Base-by-base conservation (phyloP, 306 rosid genomes). In the Medicago lupulina region DNA sequence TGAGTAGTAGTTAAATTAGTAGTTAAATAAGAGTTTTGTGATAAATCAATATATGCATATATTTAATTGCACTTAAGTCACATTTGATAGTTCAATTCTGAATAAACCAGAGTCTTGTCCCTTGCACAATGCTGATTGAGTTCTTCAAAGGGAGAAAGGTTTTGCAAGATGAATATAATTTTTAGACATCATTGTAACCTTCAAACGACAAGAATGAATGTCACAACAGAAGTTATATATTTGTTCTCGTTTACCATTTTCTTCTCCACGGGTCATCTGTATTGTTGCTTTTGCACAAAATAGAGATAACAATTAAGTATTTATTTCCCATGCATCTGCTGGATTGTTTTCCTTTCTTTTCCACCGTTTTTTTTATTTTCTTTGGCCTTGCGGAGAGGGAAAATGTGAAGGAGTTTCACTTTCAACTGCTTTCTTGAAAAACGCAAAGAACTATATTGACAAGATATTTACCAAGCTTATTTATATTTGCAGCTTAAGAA, bases 401-500 rank as follows among this genome's bases (percentile, higher is more conserved):
- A 67, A 47, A 38, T 21, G 25, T 38, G 10, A 25, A 39, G 34
- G 57, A 41, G 41, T 43, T 80, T 67, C 36, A 19, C 25, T 47
- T 74, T 74, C 13, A 19, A 64, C 51, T 14, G 66, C 51, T 49
- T 55, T 57, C 44, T 53, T 46, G 58, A 57, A 76, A 55, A 63
- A 43, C 71, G 34, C 59, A 18, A 66, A 49, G 71, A 72, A 67
- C 18, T 14, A 68, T 25, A 38, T 73, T 34, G 4, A 8, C 16
- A 21, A 23, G 38, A 64, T 65, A 39, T 71, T 79, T 28, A 83
- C 46, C 73, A 76, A 50, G 59, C 59, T 72, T 74, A 4, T 21
- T 73, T 67, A 40, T 76, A 54, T 73, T 71, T 80, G 83, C 93
- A 95, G 98, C 97, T 95, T 79, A 77, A 16, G 55, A 95, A 95